Evolutionary conservation across 331 rosid genomes (phyloP).

Genomic region (Acacia concinna): DNA sequence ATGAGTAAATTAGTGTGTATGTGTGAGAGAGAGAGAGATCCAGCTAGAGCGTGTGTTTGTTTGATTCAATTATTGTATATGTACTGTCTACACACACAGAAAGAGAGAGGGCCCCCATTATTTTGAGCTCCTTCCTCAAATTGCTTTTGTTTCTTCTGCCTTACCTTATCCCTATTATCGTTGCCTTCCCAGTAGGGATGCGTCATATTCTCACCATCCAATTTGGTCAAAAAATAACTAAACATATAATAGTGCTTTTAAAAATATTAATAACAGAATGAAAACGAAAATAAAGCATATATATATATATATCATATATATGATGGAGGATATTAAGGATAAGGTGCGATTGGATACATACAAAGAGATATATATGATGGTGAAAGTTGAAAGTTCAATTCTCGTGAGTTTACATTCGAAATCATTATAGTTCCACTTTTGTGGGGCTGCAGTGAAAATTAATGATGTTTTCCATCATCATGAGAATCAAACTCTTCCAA

Average conservation of each 20-base stretch:
- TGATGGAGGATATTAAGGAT: not conserved
- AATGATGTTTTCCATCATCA: slow-evolving; percentile 9
- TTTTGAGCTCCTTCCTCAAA: too few relatives aligned
- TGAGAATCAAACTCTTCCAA: slow-evolving; percentile 41
- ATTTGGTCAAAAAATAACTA: not conserved
- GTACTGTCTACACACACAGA: too few relatives aligned
- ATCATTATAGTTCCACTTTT: slow-evolving; percentile 16
- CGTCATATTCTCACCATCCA: slow-evolving; percentile 27
- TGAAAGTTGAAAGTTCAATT: slow-evolving; percentile 28
- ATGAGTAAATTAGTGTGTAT: not conserved
- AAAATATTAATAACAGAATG: not conserved
- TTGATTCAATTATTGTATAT: too few relatives aligned
- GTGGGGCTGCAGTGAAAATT: slow-evolving; percentile 26
- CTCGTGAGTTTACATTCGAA: slow-evolving; percentile 22
- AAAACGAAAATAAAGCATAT: not conserved
- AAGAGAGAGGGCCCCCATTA: too few relatives aligned
- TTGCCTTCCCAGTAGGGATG: slow-evolving; percentile 29
- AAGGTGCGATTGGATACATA: slow-evolving; percentile 10
- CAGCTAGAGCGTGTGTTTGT: not conserved
- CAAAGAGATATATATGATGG: slow-evolving; percentile 5
- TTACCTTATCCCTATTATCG: too few relatives aligned
- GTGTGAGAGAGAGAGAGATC: too few relatives aligned
- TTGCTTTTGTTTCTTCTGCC: too few relatives aligned
- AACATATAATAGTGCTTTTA: not conserved
- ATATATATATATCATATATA: too few relatives aligned